Percentiles rank a stretch among this genome's conserved stretches.
Evolutionary conservation across 441 rosid genomes (phyloP).

Genomic region (Syzygium malaccense): DNA sequence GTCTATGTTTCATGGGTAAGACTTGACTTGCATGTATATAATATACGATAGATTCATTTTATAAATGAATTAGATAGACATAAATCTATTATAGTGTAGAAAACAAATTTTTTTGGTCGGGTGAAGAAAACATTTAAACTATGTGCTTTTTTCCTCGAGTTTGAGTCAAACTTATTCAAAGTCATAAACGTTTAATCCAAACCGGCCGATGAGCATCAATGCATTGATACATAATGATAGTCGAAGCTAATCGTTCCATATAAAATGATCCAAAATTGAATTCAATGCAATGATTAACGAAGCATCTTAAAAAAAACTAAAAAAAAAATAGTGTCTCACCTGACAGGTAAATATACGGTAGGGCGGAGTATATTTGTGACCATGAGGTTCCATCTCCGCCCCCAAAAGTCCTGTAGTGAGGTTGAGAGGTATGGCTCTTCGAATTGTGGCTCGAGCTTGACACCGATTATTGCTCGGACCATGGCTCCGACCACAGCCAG

Average conservation of each 20-base stretch:
- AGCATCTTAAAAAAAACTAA: neutral
- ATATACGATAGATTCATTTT: neutral
- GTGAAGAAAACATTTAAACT: no score
- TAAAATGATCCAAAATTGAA: neutral
- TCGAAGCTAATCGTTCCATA: neutral
- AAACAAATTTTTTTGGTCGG: no score
- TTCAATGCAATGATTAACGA: neutral
- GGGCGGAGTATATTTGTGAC: constrained; percentile 16
- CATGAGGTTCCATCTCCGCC: constrained; percentile 25
- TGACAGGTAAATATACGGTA: constrained; percentile 10
- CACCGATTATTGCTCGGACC: neutral
- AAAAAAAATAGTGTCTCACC: neutral
- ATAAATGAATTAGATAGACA: neutral
- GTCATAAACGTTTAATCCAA: no score
- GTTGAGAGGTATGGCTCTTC: constrained; percentile 20
- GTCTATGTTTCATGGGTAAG: neutral
- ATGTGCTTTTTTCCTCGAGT: no score
- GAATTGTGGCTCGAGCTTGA: constrained; percentile 1
- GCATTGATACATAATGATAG: no score
- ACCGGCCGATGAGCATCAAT: neutral
- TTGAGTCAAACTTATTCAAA: no score
- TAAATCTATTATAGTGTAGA: neutral
- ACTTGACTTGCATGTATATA: neutral
- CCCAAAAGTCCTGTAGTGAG: constrained; percentile 28
- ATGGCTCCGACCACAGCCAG: neutral